Evolutionary conservation across 2,329 filamentous ascomycete genomes (phyloP).

Genomic region (Beauveria varroae): DNA sequence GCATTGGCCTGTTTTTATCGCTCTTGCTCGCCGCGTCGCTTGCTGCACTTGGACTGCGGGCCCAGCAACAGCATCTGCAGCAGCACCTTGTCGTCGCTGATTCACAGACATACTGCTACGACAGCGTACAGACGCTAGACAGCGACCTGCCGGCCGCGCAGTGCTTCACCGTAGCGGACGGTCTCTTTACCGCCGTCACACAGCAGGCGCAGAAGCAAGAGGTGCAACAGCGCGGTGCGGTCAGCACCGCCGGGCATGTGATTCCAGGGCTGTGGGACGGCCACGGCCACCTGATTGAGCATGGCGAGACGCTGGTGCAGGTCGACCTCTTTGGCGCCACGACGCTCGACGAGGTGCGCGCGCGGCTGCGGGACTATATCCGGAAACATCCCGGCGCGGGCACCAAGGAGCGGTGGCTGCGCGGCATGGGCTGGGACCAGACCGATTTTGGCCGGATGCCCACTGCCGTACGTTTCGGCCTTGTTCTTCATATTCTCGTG

Average conservation of each 20-base stretch:
- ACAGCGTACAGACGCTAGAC: constrained; percentile 29
- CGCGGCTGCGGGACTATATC: constrained; percentile 45
- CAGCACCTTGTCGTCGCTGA: not conserved
- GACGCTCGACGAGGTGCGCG: constrained; percentile 47
- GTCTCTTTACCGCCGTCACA: constrained; percentile 43
- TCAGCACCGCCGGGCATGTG: constrained; percentile 37
- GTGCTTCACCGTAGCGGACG: constrained; percentile 50
- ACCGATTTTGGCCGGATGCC: constrained; percentile 58
- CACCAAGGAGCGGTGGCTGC: constrained; percentile 50
- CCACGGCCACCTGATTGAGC: constrained; percentile 59
- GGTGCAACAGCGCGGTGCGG: constrained; percentile 1
- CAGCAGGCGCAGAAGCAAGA: constrained; percentile 17
- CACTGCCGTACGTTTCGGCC: constrained; percentile 41
- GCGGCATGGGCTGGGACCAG: constrained; percentile 67
- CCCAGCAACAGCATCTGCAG: not conserved
- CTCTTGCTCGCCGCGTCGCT: not conserved
- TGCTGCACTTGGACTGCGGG: not conserved
- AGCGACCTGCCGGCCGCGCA: constrained; percentile 29
- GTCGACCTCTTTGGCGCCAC: constrained; percentile 54
- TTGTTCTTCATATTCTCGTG: too few relatives aligned
- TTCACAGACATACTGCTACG: constrained; percentile 31
- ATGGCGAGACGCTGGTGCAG: constrained; percentile 60
- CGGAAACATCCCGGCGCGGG: constrained; percentile 42
- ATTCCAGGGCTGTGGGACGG: constrained; percentile 65
- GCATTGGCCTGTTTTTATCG: not conserved